phyloP scores from a whole-genome alignment of 306 rosid species.

The Prosopis cineraria region DNA sequence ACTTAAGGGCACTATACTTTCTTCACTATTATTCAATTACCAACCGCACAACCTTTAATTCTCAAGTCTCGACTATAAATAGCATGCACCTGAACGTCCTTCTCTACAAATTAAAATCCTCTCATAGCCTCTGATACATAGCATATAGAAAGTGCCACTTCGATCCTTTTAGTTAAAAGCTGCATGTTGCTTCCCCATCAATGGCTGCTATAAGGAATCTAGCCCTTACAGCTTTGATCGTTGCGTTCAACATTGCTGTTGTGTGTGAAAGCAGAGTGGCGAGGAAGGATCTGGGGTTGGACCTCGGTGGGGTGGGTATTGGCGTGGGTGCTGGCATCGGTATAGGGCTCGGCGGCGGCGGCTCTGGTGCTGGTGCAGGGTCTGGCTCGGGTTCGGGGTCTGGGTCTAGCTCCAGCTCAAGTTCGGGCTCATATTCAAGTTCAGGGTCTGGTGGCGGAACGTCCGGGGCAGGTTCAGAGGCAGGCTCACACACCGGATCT shows the following conservation, averaged over 20 bases:
- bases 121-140: neutral
- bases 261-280: constrained; percentile 53
- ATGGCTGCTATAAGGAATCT: constrained; percentile 33
- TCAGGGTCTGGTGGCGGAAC: constrained; percentile 36
- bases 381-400: constrained; percentile 46
- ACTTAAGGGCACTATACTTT: neutral
- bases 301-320: constrained; percentile 64
- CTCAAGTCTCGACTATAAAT: constrained; percentile 36
- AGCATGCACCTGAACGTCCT: constrained; percentile 21
- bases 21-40: neutral
- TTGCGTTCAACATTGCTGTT: constrained; percentile 31
- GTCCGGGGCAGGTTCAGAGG: constrained; percentile 37
- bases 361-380: constrained; percentile 50
- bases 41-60: constrained; percentile 4
- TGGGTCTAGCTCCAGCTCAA: constrained; percentile 36
- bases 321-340: constrained; percentile 64
- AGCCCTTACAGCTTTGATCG: constrained; percentile 47
- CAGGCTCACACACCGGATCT: constrained; percentile 44
- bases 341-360: constrained; percentile 56
- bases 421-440: constrained; percentile 49
- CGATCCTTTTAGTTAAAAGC: neutral
- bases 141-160: neutral
- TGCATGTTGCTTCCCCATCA: neutral
- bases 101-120: neutral
- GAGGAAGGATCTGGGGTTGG: constrained; percentile 65